These are phyloP conservation scores for Parastagonospora avenae DNA, from an alignment of 2,329 filamentous ascomycete genomes.

Conservation along the genomic window DNA sequence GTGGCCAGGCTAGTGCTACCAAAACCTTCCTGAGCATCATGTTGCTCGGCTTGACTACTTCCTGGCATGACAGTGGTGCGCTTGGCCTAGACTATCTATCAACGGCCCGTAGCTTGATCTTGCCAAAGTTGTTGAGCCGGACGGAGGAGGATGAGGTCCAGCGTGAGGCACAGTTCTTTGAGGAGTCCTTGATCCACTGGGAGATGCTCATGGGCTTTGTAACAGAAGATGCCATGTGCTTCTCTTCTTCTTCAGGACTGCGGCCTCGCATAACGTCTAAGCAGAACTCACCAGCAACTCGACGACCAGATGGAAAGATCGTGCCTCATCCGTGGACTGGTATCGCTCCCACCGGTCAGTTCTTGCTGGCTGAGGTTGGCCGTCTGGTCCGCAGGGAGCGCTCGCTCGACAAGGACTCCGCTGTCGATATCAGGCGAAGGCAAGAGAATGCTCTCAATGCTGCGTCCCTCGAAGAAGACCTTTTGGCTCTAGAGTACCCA, in stretches of 20 bases:
- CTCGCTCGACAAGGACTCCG: constrained; percentile 32
- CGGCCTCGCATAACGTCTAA: constrained; percentile 27
- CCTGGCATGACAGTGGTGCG: constrained; percentile 63
- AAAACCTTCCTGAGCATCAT: constrained; percentile 63
- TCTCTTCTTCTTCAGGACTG: constrained; percentile 33
- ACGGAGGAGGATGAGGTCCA: constrained; percentile 39
- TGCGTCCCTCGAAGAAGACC: constrained; percentile 53
- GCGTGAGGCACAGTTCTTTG: constrained; percentile 56
- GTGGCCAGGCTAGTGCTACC: constrained; percentile 48
- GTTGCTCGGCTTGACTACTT: constrained; percentile 63
- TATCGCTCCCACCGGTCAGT: constrained; percentile 52
- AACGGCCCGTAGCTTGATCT: constrained; percentile 51
- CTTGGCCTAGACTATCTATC: constrained; percentile 61
- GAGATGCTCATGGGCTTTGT: constrained; percentile 64
- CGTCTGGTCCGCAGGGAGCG: constrained; percentile 49
- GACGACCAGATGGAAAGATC: constrained; percentile 40
- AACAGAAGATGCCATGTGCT: constrained; percentile 49
- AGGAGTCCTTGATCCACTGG: constrained; percentile 63
- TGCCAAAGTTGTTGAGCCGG: constrained; percentile 50
- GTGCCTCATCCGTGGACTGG: constrained; percentile 58
- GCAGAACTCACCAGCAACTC: constrained; percentile 26
- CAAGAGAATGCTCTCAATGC: constrained; percentile 47
- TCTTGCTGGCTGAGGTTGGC: constrained; percentile 54
- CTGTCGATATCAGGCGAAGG: constrained; percentile 35
- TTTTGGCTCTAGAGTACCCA: constrained; percentile 55